These are phyloP conservation scores for Globisporangium irregulare DNA, from an alignment of 352 stramenopile genomes.

Conservation along the genomic window DNA sequence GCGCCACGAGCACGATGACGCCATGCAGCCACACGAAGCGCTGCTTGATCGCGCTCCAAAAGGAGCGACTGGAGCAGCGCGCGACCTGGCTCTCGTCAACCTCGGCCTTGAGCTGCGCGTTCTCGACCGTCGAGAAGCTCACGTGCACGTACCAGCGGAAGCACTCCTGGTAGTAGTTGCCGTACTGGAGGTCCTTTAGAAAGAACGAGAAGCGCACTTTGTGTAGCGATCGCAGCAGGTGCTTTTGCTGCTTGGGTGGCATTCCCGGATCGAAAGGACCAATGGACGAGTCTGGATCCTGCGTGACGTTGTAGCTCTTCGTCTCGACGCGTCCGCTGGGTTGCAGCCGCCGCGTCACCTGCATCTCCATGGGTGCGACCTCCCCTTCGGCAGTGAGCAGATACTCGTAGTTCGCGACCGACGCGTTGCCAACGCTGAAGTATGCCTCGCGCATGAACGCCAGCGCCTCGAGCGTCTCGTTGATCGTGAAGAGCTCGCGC, in stretches of 20 bases:
- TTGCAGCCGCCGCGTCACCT: conserved; percentile 28
- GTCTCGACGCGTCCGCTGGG: conserved; percentile 30
- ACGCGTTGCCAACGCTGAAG: conserved; percentile 62
- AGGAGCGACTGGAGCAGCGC: conserved; percentile 39
- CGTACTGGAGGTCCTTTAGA: conserved; percentile 70
- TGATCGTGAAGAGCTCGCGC: conserved; percentile 71
- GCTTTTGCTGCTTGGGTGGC: conserved; percentile 30
- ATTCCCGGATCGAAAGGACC: conserved; percentile 60
- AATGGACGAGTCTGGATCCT: conserved; percentile 25
- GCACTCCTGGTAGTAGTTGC: conserved; percentile 77
- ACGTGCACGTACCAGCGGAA: conserved; percentile 80
- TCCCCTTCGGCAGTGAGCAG: conserved; percentile 20
- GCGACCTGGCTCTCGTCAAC: conserved; percentile 62
- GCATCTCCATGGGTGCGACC: conserved; percentile 37
- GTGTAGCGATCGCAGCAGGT: conserved; percentile 49
- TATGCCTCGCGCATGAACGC: conserved; percentile 72
- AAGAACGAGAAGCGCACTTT: conserved; percentile 48
- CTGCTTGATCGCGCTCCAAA: conserved; percentile 55
- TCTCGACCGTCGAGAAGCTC: conserved; percentile 43
- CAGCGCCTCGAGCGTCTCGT: conserved; percentile 62
- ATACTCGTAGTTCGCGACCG: conserved; percentile 85
- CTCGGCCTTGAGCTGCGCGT: conserved; percentile 42
- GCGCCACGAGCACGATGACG: conserved; percentile 39
- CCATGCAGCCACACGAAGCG: conserved; percentile 80
- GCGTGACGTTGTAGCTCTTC: conserved; percentile 44